phyloP scores from a whole-genome alignment of 805 yeast species.

The Ogataea methylovora region DNA sequence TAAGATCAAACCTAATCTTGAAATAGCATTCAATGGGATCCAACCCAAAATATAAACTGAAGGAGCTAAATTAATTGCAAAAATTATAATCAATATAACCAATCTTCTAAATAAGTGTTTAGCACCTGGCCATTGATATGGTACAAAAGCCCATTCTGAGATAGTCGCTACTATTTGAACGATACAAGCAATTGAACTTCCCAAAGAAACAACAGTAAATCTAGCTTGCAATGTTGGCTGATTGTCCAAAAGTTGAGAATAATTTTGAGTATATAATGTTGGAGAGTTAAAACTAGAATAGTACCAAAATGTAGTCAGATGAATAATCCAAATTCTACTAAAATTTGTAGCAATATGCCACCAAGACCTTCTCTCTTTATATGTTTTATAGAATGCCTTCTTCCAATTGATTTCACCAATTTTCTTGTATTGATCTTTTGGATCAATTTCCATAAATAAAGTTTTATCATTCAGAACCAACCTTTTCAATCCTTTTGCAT shows the following conservation, averaged over 20 bases:
- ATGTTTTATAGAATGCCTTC: constrained; percentile 36
- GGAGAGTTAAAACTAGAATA: constrained; percentile 45
- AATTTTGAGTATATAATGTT: constrained; percentile 37
- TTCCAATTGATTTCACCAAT: constrained; percentile 33
- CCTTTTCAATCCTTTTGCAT: constrained; percentile 26
- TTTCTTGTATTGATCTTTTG: constrained; percentile 23
- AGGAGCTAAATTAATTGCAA: constrained; percentile 31
- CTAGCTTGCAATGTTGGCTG: constrained; percentile 38
- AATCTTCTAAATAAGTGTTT: constrained; percentile 29
- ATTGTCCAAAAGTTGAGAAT: constrained; percentile 31
- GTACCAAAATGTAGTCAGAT: constrained; percentile 43
- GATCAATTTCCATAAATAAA: constrained; percentile 21
- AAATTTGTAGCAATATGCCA: constrained; percentile 41
- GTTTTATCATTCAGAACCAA: constrained; percentile 28
- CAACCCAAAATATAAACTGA: constrained; percentile 31
- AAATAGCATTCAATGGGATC: constrained; percentile 28
- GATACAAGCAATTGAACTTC: constrained; percentile 35
- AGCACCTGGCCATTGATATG: constrained; percentile 42
- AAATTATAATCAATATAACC: constrained; percentile 22
- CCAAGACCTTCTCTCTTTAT: constrained; percentile 42
- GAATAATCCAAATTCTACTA: constrained; percentile 48
- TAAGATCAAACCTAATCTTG: constrained; percentile 27
- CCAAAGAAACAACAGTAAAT: constrained; percentile 37
- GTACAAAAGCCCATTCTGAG: constrained; percentile 39
- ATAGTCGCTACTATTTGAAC: constrained; percentile 33